Base-by-base conservation (phyloP, 495 filamentous ascomycete genomes). In the Xylaria longipes region DNA sequence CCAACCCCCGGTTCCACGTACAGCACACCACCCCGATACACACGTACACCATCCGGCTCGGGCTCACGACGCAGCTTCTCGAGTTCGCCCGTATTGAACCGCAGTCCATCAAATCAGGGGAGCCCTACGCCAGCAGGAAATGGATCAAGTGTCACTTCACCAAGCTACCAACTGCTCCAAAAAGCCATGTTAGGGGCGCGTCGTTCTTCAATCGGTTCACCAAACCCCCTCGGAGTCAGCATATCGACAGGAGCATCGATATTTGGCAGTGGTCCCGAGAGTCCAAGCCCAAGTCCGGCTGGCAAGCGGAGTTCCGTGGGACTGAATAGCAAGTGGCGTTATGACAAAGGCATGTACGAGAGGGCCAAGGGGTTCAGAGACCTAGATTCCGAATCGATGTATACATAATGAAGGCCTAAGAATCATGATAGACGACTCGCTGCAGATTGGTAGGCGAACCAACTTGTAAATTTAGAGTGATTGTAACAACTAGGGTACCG, bases 321-420 rank as follows among this genome's bases (percentile, higher is more conserved):
- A 15, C 77, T 97, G 74, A 97, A 93, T 74, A 97, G 88, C 80
- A 94, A 92, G 82, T 99, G 95, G 95, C 81, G 97, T 50, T 99
- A 97, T 81, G 93, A 99, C 0, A 72, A 68, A 56, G 64, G 70
- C 43, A 72, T 72, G 70, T 68, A 68, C 41, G 80, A 91, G 90
- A 79, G 85, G 84, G 29, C 72, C 64, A 68, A 54, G 20, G 72
- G 74, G 29, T 74, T 68, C 50, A 85, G 89, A 73, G 80, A 81
- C 71, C 76, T 82, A 66, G 78, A 81, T 9, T 81, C 76, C 48
- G 76, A 73, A 17, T 83, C 81, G 79, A 68, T 81, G 71, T 76
- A 82, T 35, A 61, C 70, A 54, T 77, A 65, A 61, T 60, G 67
- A 29, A 54, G 35, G n/a, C 11, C 22, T 7, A 17, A 29, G 56